Evolutionary conservation across 208 protist genomes (phyloP), one percentile per base, ranked within the genome.

Genomic region (Leishmania guyanensis): DNA sequence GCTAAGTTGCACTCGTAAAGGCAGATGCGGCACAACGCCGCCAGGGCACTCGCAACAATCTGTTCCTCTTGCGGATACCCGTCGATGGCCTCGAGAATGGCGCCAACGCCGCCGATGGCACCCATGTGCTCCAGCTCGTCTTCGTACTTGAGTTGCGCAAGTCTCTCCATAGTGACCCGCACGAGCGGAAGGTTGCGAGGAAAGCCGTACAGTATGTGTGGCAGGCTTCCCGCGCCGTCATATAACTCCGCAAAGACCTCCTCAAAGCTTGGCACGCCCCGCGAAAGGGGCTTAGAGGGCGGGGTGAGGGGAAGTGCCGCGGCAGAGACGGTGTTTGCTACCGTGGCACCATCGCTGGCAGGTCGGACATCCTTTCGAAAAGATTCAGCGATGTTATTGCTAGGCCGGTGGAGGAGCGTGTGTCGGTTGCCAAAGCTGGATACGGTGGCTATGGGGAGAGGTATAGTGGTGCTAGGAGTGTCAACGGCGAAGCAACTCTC

Each of bases 51-150:
- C 43, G 80, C 80, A 33, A 96, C 89, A 36, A 97, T 85, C 66
- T 79, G 84, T 78, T 91, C 89, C 72, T 95, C 85, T 29, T 97
- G 84, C 36, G 92, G 89, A 68, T 97, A 90, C 5, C 86, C 90
- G 79, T 97, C 94, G 39, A 97, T 91, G 29, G 92, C 83, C 75
- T 95, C 94, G 36, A 97, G 74, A n/a, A 94, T 87, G 65, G 93
- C 83, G 29, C 93, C 92, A 50, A 97, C 89, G 50, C 87, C 90
- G 29, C 91, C 90, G 20, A 85, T 75, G 26, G 88, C 60, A 26
- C 88, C 89, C n/a, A 93, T 83, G 51, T 72, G 76, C 46, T 86
- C 80, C 46, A 92, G 79, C 58, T 86, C 82, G 54, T 77, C 69
- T 50, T 78, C 70, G 74, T 88, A 75, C 51, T 88, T 72, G 36